phyloP scores from a whole-genome alignment of 208 protist species.

The Wallacemonas sp. region DNA sequence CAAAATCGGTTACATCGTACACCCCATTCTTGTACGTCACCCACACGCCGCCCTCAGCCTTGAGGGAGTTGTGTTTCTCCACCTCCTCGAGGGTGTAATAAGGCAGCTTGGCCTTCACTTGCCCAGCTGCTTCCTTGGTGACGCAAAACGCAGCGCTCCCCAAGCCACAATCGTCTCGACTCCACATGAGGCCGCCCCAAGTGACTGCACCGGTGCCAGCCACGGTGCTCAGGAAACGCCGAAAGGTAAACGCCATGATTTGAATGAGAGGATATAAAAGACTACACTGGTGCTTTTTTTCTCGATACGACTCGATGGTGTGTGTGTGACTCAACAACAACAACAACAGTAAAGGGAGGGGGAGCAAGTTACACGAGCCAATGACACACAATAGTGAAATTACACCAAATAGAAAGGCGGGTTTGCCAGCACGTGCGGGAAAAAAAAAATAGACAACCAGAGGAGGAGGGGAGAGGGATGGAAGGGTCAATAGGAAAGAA shows the following conservation, averaged over 20 bases:
- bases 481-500: no score
- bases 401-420: no score
- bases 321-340: neutral
- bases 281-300: no score
- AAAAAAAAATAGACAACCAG: no score
- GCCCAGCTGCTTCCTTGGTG: slow-evolving; percentile 17
- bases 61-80: slow-evolving; percentile 24
- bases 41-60: slow-evolving; percentile 45
- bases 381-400: no score
- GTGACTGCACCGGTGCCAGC: neutral
- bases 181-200: neutral
- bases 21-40: slow-evolving; percentile 69
- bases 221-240: neutral
- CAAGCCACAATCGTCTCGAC: neutral
- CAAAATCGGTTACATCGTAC: slow-evolving; percentile 85
- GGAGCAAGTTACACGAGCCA: no score
- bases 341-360: neutral
- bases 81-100: slow-evolving; percentile 36
- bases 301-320: no score
- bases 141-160: slow-evolving; percentile 11
- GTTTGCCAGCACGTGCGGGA: no score
- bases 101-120: slow-evolving; percentile 21
- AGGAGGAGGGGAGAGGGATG: no score
- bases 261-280: no score
- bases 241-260: slow-evolving; percentile 2